Evolutionary conservation across 177 flowering plant genomes (phyloP), one percentile per base, ranked within the genome.

Genomic region (Vitis hybrid): DNA sequence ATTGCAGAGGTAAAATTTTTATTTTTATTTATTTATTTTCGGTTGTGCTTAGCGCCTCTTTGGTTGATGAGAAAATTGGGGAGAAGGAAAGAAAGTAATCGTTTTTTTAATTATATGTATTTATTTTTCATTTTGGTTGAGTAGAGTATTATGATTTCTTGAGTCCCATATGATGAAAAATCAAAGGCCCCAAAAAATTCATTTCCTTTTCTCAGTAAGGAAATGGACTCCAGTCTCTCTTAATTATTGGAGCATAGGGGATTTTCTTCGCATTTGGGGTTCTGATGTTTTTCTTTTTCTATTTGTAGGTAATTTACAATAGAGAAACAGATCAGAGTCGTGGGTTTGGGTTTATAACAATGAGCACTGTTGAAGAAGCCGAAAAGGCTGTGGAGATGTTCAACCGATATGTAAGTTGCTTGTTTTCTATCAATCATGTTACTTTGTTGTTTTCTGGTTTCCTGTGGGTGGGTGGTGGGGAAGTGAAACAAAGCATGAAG

Each of bases 261-360:
- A 48, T 11, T 18, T 6, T 41, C 46, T 61, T 46, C 46, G 27
- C 14, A 30, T 14, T 35, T 15, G 4, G 53, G 5, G 61, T 63
- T 64, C 7, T 55, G 51, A 27, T 59, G 18, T 48, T 54, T 11
- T 65, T 51, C 46, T 27, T 3, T 63, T 52, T 68, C 11, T 35
- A 4, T 70, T 71, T 55, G 15, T 67, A 84, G 88, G 83, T 87
- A 11, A 82, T 85, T 64, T 87, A 84, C 81, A 82, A 85, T 35
- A 81, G 88, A 73, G 78, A 82, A 13, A 87, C 91, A 4, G 83
- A 77, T 53, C 80, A 68, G 77, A 87, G 91, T 71, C 79, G 88
- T 30, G 91, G 91, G 17, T 86, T 87, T 61, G 91, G 85, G 21
- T 87, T 87, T 65, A 86, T 87, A 30, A 83, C 89, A 1, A 83